These are phyloP conservation scores for Colletotrichum coccodes DNA, from an alignment of 2,329 filamentous ascomycete species.

Conservation along the genomic window DNA sequence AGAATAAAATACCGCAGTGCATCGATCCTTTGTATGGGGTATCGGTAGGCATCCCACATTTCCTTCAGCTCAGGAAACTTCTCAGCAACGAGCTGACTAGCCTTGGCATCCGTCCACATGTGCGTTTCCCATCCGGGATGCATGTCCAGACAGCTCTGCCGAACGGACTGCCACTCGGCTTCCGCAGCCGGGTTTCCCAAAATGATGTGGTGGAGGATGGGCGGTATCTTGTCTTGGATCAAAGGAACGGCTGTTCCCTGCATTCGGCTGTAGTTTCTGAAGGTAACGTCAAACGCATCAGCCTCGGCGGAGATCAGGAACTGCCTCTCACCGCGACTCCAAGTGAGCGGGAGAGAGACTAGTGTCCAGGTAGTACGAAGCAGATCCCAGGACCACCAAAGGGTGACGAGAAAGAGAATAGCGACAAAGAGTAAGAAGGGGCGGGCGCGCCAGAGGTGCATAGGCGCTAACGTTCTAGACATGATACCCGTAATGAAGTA, in stretches of 20 bases:
- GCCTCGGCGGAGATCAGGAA: conserved; percentile 42
- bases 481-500: too few species aligned
- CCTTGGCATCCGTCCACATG: conserved; percentile 74
- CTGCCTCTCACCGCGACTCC: conserved; percentile 36
- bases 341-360: conserved; percentile 39
- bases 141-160: conserved; percentile 44
- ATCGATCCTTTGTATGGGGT: conserved; percentile 78
- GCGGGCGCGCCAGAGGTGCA: neutral
- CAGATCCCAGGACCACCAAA: neutral
- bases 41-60: conserved; percentile 75
- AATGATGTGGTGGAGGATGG: conserved; percentile 47
- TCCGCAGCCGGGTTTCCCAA: conserved; percentile 38
- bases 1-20: conserved; percentile 80
- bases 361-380: conserved; percentile 41
- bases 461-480: too few species aligned
- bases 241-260: conserved; percentile 41
- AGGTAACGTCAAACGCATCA: conserved; percentile 46
- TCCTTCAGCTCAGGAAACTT: conserved; percentile 79
- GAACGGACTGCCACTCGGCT: conserved; percentile 41
- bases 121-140: conserved; percentile 47
- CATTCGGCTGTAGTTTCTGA: conserved; percentile 42
- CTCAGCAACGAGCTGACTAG: conserved; percentile 73
- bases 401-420: neutral
- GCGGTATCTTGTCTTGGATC: conserved; percentile 43
- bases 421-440: neutral